Base-by-base conservation (phyloP, 441 rosid genomes). In the Adansonia madagascariensis region DNA sequence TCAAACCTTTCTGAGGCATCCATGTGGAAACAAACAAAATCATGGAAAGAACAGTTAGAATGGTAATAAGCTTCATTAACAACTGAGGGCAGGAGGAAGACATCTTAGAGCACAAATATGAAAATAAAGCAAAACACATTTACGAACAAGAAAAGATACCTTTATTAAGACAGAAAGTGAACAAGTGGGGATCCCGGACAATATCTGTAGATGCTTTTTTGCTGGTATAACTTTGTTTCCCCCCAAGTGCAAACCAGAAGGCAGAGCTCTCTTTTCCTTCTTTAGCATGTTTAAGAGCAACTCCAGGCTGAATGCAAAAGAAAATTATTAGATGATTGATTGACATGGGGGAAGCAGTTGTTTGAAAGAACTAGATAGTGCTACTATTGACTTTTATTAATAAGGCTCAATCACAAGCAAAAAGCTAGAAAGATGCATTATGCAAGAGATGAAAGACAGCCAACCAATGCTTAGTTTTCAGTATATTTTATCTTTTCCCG, bases 261-360 rank as follows among this genome's bases (percentile, higher is more conserved):
- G 94, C 77, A 44, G 98, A 94, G 88, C 88, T 92, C 93, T 97
- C 99, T 62, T 98, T 92, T 80, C 99, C 99, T 91, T 94, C 99
- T 85, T 94, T 97, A 63, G 95, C 91, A 89, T 92, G 95, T 84
- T 97, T 94, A 68, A 93, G 73, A 83, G 93, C 62, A 78, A 74
- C 89, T 82, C 97, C 99, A 47, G 97, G 98, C 99, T 97, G 90
- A 75, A 35, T 35, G 27, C n/a, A 43, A 64, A 63, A 65, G 14
- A 76, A 76, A 4, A 76, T 56, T 43, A 20, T 66, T 73, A 66
- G 79, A 76, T 75, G 47, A 64, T 67, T 66, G 43, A 56, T 46
- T 27, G 22, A 20, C 18, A 52, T 49, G 63, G 43, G 3, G 22
- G n/a, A 57, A 9, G 62, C 8, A 71, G 27, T 52, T 46, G 50